phyloP scores from a whole-genome alignment of 2,329 filamentous ascomycete genomes.

The Colletotrichum cereale region DNA sequence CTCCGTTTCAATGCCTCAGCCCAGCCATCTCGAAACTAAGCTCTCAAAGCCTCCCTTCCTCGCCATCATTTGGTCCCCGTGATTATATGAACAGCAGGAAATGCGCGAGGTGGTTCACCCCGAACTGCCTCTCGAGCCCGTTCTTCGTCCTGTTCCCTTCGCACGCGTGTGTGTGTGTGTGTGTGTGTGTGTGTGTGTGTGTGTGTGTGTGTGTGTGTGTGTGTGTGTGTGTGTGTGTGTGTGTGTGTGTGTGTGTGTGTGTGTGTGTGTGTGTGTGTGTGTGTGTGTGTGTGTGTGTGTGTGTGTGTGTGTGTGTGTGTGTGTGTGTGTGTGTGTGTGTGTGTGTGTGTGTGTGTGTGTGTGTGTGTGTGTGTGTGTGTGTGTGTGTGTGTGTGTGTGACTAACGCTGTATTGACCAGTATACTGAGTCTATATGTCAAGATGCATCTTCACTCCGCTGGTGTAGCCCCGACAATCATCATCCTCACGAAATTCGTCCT shows the following conservation, averaged over 20 bases:
- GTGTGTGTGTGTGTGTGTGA: neutral
- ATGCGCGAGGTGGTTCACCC: constrained; percentile 64
- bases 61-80: constrained; percentile 52
- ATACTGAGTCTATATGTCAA: constrained; percentile 24
- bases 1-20: neutral
- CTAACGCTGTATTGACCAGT: constrained; percentile 42
- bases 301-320: constrained; percentile 2
- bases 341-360: neutral
- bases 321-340: constrained; percentile 6
- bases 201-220: constrained; percentile 6
- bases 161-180: neutral
- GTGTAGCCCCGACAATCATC: constrained; percentile 45
- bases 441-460: constrained; percentile 23
- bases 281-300: neutral
- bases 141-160: constrained; percentile 35
- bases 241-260: constrained; percentile 2
- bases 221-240: neutral
- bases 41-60: constrained; percentile 10
- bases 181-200: constrained; percentile 2
- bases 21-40: constrained; percentile 8
- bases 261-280: constrained; percentile 1
- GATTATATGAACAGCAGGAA: constrained; percentile 60
- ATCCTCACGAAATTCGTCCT: constrained; percentile 48
- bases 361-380: constrained; percentile 9
- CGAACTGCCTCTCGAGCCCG: constrained; percentile 57